Base-by-base conservation (phyloP, 179 eudicot genomes). In the Actinidia arguta region DNA sequence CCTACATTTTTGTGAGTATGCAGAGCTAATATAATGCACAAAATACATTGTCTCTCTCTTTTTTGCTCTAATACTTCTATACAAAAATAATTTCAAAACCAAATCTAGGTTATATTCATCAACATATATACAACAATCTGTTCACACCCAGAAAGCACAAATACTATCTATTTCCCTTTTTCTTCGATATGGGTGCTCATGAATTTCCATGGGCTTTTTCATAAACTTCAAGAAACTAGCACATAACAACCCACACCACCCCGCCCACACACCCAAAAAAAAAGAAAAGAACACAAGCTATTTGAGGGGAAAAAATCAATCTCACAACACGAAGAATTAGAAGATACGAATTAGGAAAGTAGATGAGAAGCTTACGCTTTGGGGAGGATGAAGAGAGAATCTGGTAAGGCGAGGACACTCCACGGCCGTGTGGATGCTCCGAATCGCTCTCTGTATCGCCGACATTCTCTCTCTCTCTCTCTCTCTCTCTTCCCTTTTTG, bases 301-400 rank as follows among this genome's bases (percentile, higher is more conserved):
- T 56, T 66, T 22, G 48, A 50, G 13, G 47, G 17, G 54, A 31
- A 50, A 46, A 50, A 22, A 62, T 44, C 71, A 11, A 81, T 47
- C 9, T 27, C 25, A 16, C 66, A 42, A 79, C 7, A 39, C 13
- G 4, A 68, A 24, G n/a, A 11, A 64, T 7, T 0, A 44, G 25
- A 1, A 68, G 22, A 70, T 0, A 52, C 39, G 52, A 61, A 8
- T 42, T 3, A 51, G 22, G 17, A 17, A 78, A 13, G 36, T 67
- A 78, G 36, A 16, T 59, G 36, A 78, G 78, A 80, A 83, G 85
- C 90, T 82, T 87, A 94, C 98, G 80, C 79, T 83, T 51, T 88
- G 86, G n/a, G 97, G 94, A 56, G 92, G 88, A 18, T 75, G 92
- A 47, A 93, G 94, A 82, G 85, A 81, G 80, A 93, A 93, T 76